Evolutionary conservation across 805 yeast genomes (phyloP).

Genomic region (Pichia phayaonensis): DNA sequence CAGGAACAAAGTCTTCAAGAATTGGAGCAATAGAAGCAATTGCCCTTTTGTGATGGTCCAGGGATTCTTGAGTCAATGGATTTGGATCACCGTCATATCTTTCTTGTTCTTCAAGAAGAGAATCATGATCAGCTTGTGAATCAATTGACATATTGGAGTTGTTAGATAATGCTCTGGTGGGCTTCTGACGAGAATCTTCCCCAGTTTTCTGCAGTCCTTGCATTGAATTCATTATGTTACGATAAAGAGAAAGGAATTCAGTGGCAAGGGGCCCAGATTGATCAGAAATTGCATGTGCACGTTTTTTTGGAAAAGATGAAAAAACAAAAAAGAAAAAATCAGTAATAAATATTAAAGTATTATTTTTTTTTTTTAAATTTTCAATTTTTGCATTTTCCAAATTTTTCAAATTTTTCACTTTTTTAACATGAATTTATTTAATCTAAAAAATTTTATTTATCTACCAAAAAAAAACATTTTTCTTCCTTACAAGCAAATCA

Average conservation of each 20-base stretch:
- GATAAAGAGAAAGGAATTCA: too few species aligned
- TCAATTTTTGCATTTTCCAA: background rate
- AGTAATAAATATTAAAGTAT: too few species aligned
- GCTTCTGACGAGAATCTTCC: background rate
- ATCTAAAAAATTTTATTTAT: background rate
- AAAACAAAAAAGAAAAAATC: background rate
- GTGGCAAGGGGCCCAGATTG: too few species aligned
- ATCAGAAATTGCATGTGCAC: background rate
- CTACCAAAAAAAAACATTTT: background rate
- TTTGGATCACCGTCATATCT: conserved; percentile 17
- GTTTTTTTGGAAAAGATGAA: too few species aligned
- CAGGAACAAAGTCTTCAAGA: conserved; percentile 61
- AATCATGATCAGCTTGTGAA: background rate
- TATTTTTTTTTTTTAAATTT: background rate
- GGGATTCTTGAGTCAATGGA: conserved; percentile 27
- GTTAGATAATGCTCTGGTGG: conserved; percentile 15
- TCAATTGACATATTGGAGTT: conserved; percentile 13
- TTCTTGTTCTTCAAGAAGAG: conserved; percentile 15
- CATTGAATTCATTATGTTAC: too few species aligned
- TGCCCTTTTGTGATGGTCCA: conserved; percentile 42
- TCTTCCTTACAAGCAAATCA: background rate
- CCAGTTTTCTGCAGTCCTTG: background rate
- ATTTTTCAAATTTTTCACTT: conserved; percentile 3
- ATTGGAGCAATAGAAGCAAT: conserved; percentile 79
- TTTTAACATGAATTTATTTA: background rate